A percentile compares a stretch with the other conserved stretches of the same genome.
Conservation (phyloP, 2,329 filamentous ascomycete genomes). For the Calonectria pseudoturangicola region DNA sequence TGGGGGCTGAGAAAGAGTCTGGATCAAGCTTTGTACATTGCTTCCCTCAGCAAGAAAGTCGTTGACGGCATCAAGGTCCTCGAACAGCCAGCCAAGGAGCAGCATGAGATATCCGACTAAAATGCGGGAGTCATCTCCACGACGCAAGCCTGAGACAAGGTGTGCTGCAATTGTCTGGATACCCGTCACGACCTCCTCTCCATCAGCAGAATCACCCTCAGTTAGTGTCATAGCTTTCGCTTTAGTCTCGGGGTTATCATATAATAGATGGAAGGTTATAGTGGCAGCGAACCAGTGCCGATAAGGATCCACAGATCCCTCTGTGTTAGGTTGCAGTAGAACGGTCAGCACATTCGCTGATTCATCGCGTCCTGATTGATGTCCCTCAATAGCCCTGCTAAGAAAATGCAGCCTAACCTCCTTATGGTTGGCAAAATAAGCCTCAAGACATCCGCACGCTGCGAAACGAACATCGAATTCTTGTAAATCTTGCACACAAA, state of each 20-base stretch:
- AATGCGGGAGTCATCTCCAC: slow-evolving; percentile 85
- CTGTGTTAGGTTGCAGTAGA: slow-evolving; percentile 80
- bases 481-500: slow-evolving; percentile 79
- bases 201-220: slow-evolving; percentile 90
- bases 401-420: slow-evolving; percentile 91
- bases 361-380: slow-evolving; percentile 84
- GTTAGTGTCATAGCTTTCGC: slow-evolving; percentile 85
- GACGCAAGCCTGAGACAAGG: slow-evolving; percentile 85
- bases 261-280: slow-evolving; percentile 89
- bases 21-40: slow-evolving; percentile 90
- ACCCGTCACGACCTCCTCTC: slow-evolving; percentile 95
- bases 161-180: slow-evolving; percentile 93
- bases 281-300: slow-evolving; percentile 92
- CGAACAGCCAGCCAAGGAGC: slow-evolving; percentile 91
- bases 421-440: slow-evolving; percentile 89
- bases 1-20: slow-evolving; percentile 78
- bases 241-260: slow-evolving; percentile 87
- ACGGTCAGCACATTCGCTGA: slow-evolving; percentile 92
- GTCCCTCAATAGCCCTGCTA: slow-evolving; percentile 90
- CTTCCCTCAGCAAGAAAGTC: slow-evolving; percentile 95
- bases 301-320: slow-evolving; percentile 85
- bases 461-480: slow-evolving; percentile 88
- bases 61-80: slow-evolving; percentile 92
- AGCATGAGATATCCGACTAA: slow-evolving; percentile 92
- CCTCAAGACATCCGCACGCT: slow-evolving; percentile 92